Conservation (phyloP, 2,329 filamentous ascomycete genomes). For the Fusarium duplospermum region DNA sequence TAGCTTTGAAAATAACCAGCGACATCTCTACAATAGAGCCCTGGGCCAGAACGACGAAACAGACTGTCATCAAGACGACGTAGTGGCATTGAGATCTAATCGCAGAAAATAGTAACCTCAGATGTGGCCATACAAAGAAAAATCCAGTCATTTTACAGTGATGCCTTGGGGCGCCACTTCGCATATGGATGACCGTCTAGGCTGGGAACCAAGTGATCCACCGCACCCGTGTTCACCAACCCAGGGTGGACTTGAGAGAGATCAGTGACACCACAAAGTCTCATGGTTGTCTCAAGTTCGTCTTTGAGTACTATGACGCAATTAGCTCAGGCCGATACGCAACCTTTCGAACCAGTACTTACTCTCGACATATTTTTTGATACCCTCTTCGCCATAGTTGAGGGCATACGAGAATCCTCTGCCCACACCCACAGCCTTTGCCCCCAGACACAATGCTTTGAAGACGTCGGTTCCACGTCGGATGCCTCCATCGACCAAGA, state of each 20-base stretch:
- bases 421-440: constrained; percentile 72
- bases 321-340: neutral
- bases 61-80: too few species aligned
- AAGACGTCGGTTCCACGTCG: constrained; percentile 74
- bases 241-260: constrained; percentile 8
- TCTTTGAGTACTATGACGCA: constrained; percentile 56
- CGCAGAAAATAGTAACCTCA: neutral
- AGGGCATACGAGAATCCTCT: constrained; percentile 70
- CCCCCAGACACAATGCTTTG: constrained; percentile 74
- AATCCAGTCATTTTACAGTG: neutral
- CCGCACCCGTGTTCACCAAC: neutral
- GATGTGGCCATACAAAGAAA: neutral
- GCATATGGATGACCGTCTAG: neutral
- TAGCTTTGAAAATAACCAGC: too few species aligned
- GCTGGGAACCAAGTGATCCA: constrained; percentile 5
- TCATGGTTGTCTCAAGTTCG: constrained; percentile 75
- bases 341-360: constrained; percentile 43
- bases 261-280: constrained; percentile 51
- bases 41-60: too few species aligned
- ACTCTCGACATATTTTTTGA: constrained; percentile 65
- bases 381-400: constrained; percentile 69
- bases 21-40: too few species aligned
- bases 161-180: constrained; percentile 1
- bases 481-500: constrained; percentile 74
- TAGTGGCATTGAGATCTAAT: too few species aligned